Percentiles rank a stretch among this genome's conserved stretches.
phyloP scores from a whole-genome alignment of 2,329 filamentous ascomycete genomes.

The Nemania sp. region DNA sequence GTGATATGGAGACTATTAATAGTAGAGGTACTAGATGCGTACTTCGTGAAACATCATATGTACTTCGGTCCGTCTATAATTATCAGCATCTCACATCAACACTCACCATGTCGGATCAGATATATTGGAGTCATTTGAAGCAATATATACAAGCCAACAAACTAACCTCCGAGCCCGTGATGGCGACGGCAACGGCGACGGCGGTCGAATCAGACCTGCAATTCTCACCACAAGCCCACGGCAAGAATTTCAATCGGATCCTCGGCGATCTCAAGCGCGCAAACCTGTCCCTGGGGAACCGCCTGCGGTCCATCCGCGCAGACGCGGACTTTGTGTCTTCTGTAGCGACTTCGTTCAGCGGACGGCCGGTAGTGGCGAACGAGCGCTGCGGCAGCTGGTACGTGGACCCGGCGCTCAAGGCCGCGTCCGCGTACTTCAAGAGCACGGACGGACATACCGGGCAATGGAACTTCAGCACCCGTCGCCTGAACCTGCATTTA shows the following conservation, averaged over 20 bases:
- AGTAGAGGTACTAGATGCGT: no score
- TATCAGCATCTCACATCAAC: no score
- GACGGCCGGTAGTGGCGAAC: slow-evolving; percentile 85
- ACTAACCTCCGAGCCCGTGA: slow-evolving; percentile 6
- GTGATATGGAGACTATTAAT: neutral
- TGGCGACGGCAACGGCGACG: slow-evolving; percentile 36
- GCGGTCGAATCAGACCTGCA: slow-evolving; percentile 48
- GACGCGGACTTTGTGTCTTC: slow-evolving; percentile 75
- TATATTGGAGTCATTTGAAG: no score
- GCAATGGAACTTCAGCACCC: slow-evolving; percentile 86
- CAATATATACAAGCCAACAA: no score
- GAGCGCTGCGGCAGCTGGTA: slow-evolving; percentile 98
- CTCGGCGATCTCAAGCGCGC: slow-evolving; percentile 74
- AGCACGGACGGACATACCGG: slow-evolving; percentile 93
- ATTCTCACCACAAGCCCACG: slow-evolving; percentile 57
- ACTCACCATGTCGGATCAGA: no score
- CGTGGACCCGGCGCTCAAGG: slow-evolving; percentile 66
- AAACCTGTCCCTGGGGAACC: slow-evolving; percentile 78
- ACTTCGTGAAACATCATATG: no score
- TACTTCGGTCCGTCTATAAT: no score
- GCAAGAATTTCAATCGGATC: slow-evolving; percentile 69
- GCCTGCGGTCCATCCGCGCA: slow-evolving; percentile 74
- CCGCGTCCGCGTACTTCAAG: slow-evolving; percentile 89
- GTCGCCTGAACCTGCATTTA: slow-evolving; percentile 83
- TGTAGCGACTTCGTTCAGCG: slow-evolving; percentile 57